Evolutionary conservation across 768 basidiomycete species (phyloP), one percentile per base, ranked within the genome.

Genomic region (Suillus variegatus): DNA sequence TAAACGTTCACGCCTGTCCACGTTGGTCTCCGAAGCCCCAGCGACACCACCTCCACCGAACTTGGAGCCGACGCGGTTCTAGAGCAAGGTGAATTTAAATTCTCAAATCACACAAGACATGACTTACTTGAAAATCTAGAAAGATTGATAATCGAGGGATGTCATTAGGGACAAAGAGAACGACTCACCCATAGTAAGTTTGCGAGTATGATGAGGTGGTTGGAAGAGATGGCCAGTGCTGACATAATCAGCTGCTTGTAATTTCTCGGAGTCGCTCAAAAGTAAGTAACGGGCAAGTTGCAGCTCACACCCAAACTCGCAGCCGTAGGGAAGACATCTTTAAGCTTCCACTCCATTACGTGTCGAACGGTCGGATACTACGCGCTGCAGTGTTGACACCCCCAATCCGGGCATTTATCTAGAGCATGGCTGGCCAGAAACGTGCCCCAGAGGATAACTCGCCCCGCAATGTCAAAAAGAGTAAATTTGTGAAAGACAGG

Each of bases 21-120:
- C 91, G 74, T 98, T 97, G 43, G 90, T 91, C 81, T 99, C 97
- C 35, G 92, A 94, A 14, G 93, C 94, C 40, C 97, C 95, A 49
- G 97, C 97, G 62, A 96, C 93, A 81, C 95, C 95, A 75, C 95
- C 95, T 55, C 95, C 95, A 66, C 95, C 95, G 71, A 97, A 97
- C 78, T 97, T 97, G 60, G 92, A 94, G 36, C 94, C 94, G 38
- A 97, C 94, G 69, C 94, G 93, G 82, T 96, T 97, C 92, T 96
- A 72, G 28, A 55, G 10, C 2, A 61, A 60, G 41, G 63, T 73
- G 16, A 71, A 44, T 47, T 41, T 14, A 35, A 28, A 18, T 20
- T 25, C 36, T 35, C 0, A 22, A 20, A 25, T 43, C 8, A 7
- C 12, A 16, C n/a, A 62, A 51, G n/a, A 43, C 60, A 32, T 56